A percentile compares a stretch with the other conserved stretches of the same genome.
These are phyloP conservation scores for Rubia yunnanensis DNA, from an alignment of 257 asterid genomes.

Conservation along the genomic window DNA sequence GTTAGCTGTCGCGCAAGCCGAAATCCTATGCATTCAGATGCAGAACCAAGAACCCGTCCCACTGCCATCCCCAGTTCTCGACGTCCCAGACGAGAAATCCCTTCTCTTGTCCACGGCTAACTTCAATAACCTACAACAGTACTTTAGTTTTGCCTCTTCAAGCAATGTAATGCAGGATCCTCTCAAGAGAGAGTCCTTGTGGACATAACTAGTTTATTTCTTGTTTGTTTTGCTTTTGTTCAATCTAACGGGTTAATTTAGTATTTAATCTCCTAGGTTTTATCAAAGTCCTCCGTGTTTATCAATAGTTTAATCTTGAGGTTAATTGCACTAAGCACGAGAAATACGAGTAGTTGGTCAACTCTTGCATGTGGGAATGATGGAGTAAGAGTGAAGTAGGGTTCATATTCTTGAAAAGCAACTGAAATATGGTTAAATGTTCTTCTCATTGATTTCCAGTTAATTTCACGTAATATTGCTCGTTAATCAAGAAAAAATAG, in stretches of 20 bases:
- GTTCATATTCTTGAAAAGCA: slow-evolving; percentile 10
- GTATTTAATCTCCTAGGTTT: neutral
- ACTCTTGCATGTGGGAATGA: slow-evolving; percentile 18
- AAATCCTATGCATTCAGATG: slow-evolving; percentile 82
- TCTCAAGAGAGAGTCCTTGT: slow-evolving; percentile 81
- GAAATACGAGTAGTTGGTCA: slow-evolving; percentile 12
- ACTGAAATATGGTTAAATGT: slow-evolving; percentile 8
- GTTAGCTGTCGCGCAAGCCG: slow-evolving; percentile 75
- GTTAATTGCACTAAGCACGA: slow-evolving; percentile 5
- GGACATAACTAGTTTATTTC: slow-evolving; percentile 30
- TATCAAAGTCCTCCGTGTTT: neutral
- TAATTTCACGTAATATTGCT: neutral
- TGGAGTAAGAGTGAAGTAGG: slow-evolving; percentile 27
- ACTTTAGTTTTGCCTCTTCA: slow-evolving; percentile 50
- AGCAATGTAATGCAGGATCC: slow-evolving; percentile 66
- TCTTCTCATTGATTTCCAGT: slow-evolving; percentile 3
- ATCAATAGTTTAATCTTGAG: neutral
- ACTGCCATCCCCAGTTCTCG: slow-evolving; percentile 12
- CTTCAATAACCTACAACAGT: slow-evolving; percentile 57
- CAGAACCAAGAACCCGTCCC: slow-evolving; percentile 36
- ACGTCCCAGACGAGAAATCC: slow-evolving; percentile 37
- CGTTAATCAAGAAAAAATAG: neutral
- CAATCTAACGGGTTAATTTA: slow-evolving; percentile 10
- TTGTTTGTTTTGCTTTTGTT: neutral
- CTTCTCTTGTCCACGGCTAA: slow-evolving; percentile 29